Base-by-base conservation (phyloP, 805 yeast species). In the Schwanniomyces yamadae region DNA sequence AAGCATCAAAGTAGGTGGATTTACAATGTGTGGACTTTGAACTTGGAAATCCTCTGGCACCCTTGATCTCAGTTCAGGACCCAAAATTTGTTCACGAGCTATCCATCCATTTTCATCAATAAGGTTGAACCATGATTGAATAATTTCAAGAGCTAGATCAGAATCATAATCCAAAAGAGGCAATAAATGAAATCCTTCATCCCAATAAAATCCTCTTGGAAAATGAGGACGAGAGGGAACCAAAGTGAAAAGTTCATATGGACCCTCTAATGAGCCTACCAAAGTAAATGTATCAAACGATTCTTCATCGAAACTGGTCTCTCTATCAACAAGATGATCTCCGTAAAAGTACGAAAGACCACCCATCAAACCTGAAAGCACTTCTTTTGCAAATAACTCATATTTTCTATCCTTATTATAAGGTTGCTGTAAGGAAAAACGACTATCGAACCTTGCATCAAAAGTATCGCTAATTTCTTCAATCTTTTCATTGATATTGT, bases 121-220 rank as follows among this genome's bases (percentile, higher is more conserved):
- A 26, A 86, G 61, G 23, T 73, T 60, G 55, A 91, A 86, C 99
- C 99, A 93, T 34, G 95, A 84, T 52, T 81, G 73, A 39, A 90
- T 55, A 12, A 93, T 81, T 45, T 87, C 93, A 42, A 89, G 67
- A 0, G 80, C 86, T 28, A 90, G 66, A 52, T 87, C 95, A 11
- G 85, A 72, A 59, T 93, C 98, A 55, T 83, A 90, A 31, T 83
- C 82, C 48, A 85, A 59, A 24, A 93, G 66, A 6, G 95, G 95
- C 26, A 90, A 66, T 41, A 91, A 67, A 57, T 91, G 96, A 61
- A 93, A 93, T 0, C 99, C 99, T 62, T 93, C 99, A 61, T 93
- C 99, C 99, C 99, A 93, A 54, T 86, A 88, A 54, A 93, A 93
- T 0, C 99, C 99, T 44, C 99, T 74, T 3, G 99, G 98, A 61